Base-by-base conservation (phyloP, 225 moss, liverwort and hornwort genomes). In the Polytrichum formosum region DNA sequence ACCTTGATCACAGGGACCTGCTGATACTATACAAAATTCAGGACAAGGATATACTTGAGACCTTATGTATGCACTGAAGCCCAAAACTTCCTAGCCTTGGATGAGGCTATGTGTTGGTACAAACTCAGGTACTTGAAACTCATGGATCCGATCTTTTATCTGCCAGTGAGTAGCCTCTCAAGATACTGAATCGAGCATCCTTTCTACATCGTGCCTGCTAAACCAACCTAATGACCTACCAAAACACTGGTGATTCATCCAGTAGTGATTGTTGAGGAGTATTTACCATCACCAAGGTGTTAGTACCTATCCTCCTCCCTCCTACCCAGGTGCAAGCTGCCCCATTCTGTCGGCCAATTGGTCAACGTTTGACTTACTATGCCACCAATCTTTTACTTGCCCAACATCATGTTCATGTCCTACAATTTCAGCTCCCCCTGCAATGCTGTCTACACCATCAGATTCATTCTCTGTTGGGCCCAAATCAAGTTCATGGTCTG, bases 271-370 rank as follows among this genome's bases (percentile, higher is more conserved):
- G 56, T 23, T 5, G 70, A 61, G 58, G 67, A 53, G 67, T 62
- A 55, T 56, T 65, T 73, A 35, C 66, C 71, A 78, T 58, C 80
- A 75, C 71, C 68, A 37, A 62, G 27, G 27, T 28, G 54, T 72
- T 66, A 55, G 65, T 35, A 76, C 66, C 55, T 71, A 70, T 8
- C 53, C 67, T 59, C 28, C 10, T 8, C 18, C 28, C 0, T 82
- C 46, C 69, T 77, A 83, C 31, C 84, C 86, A 25, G 90, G 87
- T 75, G 91, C 90, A 55, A 94, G 90, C 80, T 94, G 90, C 62
- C 87, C 90, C 94, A 94, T 91, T 68, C 84, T 81, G 70, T 90
- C 87, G 20, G 94, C 88, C 59, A 94, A 85, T 82, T 86, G 88
- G 66, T 94, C 94, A 53, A 94, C 90, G 66, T 56, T 86, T 55